Conservation (phyloP, 2,329 filamentous ascomycete genomes). For the Exophiala sideris region DNA sequence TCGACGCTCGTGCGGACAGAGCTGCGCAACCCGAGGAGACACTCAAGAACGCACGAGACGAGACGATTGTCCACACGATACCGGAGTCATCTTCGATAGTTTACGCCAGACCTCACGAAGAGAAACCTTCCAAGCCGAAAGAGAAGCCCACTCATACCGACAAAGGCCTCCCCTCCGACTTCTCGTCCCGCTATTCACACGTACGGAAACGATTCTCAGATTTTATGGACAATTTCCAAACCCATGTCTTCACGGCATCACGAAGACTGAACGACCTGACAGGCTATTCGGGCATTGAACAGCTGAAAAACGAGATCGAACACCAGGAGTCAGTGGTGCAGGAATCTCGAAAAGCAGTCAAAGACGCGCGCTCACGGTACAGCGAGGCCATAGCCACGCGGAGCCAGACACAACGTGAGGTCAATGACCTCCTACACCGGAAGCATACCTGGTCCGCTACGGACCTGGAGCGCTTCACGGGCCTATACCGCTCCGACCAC, state of each 20-base stretch:
- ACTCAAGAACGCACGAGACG: constrained; percentile 21
- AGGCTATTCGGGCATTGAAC: constrained; percentile 87
- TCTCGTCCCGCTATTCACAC: constrained; percentile 53
- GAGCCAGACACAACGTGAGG: constrained; percentile 88
- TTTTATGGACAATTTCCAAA: constrained; percentile 86
- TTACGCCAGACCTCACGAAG: constrained; percentile 8
- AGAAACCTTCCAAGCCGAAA: neutral
- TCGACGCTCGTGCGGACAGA: constrained; percentile 24
- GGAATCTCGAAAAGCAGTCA: constrained; percentile 61
- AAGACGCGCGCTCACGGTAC: constrained; percentile 69
- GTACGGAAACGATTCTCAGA: constrained; percentile 59
- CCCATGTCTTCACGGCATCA: constrained; percentile 77
- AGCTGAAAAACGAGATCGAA: constrained; percentile 74
- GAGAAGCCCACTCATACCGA: constrained; percentile 29
- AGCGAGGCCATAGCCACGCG: constrained; percentile 79
- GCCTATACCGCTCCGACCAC: constrained; percentile 87
- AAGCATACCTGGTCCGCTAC: constrained; percentile 86
- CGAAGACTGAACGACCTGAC: constrained; percentile 91
- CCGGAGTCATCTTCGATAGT: constrained; percentile 28
- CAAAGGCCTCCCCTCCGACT: constrained; percentile 50
- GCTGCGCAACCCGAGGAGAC: constrained; percentile 13
- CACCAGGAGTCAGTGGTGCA: constrained; percentile 57
- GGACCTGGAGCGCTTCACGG: constrained; percentile 92
- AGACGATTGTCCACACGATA: constrained; percentile 27
- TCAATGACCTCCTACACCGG: constrained; percentile 86